Percentiles rank a stretch among this genome's conserved stretches.
Conservation (phyloP, 139 green algal species). For the Chlamydomonas incerta region DNA sequence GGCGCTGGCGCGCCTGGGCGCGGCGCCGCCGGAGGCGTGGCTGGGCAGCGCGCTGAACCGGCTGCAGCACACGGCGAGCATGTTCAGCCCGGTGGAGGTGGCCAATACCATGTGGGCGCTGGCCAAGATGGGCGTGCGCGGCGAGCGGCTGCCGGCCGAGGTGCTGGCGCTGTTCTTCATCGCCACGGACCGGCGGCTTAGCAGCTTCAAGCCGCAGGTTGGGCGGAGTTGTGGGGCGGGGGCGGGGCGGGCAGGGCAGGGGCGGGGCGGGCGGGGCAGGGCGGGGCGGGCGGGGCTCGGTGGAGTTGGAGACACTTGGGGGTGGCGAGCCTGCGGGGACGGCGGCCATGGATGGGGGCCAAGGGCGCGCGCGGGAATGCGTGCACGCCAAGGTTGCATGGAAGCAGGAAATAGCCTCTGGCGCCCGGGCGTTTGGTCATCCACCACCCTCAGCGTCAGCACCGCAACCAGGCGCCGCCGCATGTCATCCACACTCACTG, state of each 20-base stretch:
- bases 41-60: background rate
- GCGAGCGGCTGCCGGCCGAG: slow-evolving; percentile 14
- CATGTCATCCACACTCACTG: too few relatives aligned
- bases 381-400: too few relatives aligned
- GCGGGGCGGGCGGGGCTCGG: too few relatives aligned
- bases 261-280: too few relatives aligned
- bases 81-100: slow-evolving; percentile 36
- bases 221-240: background rate
- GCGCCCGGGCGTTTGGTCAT: too few relatives aligned
- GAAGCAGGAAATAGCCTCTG: too few relatives aligned
- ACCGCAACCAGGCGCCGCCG: too few relatives aligned
- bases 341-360: too few relatives aligned
- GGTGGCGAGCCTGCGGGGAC: too few relatives aligned
- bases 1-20: slow-evolving; percentile 35
- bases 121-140: slow-evolving; percentile 26
- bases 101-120: slow-evolving; percentile 56
- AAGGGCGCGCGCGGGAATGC: too few relatives aligned
- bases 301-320: too few relatives aligned
- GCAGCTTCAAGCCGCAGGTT: slow-evolving; percentile 51
- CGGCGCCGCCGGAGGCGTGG: background rate
- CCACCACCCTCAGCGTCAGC: too few relatives aligned
- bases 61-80: background rate
- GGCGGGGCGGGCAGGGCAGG: background rate
- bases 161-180: slow-evolving; percentile 53
- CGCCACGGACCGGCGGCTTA: slow-evolving; percentile 48